Conservation (phyloP, 2,329 filamentous ascomycete species). For the Gaeumannomyces sp. region DNA sequence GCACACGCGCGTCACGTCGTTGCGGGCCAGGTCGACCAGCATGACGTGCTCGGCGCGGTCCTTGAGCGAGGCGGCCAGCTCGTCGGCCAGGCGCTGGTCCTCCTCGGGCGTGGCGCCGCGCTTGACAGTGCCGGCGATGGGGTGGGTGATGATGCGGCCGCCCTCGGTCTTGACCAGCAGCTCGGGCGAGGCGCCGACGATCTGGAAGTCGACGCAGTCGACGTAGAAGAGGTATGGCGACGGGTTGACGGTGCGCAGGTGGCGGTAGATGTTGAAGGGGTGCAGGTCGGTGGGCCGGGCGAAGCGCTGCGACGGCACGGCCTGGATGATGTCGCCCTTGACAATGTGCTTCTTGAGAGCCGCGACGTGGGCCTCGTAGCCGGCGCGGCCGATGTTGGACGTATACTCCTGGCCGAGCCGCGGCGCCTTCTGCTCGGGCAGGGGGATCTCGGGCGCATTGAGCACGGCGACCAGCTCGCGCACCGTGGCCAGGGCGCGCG, state of each 20-base stretch:
- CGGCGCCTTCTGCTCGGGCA: slow-evolving; percentile 72
- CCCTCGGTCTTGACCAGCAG: slow-evolving; percentile 86
- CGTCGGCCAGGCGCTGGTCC: slow-evolving; percentile 71
- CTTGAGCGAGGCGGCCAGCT: slow-evolving; percentile 75
- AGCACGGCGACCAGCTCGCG: slow-evolving; percentile 64
- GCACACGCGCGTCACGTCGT: slow-evolving; percentile 94
- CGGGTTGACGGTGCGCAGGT: slow-evolving; percentile 93
- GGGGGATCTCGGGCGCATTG: slow-evolving; percentile 65
- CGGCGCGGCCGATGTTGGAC: slow-evolving; percentile 83
- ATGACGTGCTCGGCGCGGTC: slow-evolving; percentile 95
- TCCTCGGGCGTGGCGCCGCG: slow-evolving; percentile 75
- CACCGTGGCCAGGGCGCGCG: slow-evolving; percentile 58
- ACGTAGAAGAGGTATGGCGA: slow-evolving; percentile 97
- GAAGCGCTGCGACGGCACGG: slow-evolving; percentile 90
- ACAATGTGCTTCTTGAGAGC: slow-evolving; percentile 85
- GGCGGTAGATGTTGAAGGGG: slow-evolving; percentile 96
- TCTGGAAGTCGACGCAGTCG: slow-evolving; percentile 85
- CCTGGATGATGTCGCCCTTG: slow-evolving; percentile 92
- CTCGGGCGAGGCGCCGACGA: slow-evolving; percentile 92
- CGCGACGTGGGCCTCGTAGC: slow-evolving; percentile 87
- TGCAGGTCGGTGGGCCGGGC: slow-evolving; percentile 84
- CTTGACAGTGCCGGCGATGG: slow-evolving; percentile 92
- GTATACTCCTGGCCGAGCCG: slow-evolving; percentile 69
- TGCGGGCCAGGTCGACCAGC: slow-evolving; percentile 91
- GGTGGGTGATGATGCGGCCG: slow-evolving; percentile 82